These are phyloP conservation scores for Pleurotus pulmonarius DNA, from an alignment of 768 basidiomycete species.

Conservation along the genomic window DNA sequence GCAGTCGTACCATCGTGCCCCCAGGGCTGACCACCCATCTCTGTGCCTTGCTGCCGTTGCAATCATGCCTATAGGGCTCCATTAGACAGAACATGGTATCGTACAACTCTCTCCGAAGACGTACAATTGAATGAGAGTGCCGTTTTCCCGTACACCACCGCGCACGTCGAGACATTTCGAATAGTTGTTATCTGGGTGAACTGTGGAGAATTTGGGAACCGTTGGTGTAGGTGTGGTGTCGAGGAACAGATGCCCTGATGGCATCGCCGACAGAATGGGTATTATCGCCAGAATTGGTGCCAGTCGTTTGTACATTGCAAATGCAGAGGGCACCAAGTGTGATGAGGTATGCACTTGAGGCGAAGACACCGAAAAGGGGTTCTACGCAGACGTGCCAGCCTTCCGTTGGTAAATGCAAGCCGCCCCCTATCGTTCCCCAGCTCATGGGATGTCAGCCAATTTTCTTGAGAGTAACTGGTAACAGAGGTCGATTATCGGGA, in stretches of 20 bases:
- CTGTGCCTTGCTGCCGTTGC: constrained; percentile 27
- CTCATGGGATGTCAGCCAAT: no score
- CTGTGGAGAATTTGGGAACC: not conserved
- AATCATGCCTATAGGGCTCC: constrained; percentile 22
- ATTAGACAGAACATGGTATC: not conserved
- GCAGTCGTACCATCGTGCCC: no score
- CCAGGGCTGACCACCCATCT: constrained; percentile 20
- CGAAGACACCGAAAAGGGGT: not conserved
- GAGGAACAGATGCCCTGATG: not conserved
- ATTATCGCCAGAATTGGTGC: not conserved
- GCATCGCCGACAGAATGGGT: not conserved
- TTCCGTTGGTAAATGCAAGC: no score
- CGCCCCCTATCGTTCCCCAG: no score
- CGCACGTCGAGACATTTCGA: constrained; percentile 2
- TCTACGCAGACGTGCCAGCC: not conserved
- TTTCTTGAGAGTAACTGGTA: no score
- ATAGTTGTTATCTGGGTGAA: not conserved
- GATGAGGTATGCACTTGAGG: not conserved
- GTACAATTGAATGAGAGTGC: constrained; percentile 1
- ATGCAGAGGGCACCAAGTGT: not conserved
- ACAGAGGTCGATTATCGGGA: no score
- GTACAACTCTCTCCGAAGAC: not conserved
- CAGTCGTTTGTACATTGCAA: not conserved
- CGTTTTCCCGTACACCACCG: not conserved
- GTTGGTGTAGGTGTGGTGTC: not conserved